phyloP scores from a whole-genome alignment of 169 alveolate genomes.

The Hammondia hammondi region DNA sequence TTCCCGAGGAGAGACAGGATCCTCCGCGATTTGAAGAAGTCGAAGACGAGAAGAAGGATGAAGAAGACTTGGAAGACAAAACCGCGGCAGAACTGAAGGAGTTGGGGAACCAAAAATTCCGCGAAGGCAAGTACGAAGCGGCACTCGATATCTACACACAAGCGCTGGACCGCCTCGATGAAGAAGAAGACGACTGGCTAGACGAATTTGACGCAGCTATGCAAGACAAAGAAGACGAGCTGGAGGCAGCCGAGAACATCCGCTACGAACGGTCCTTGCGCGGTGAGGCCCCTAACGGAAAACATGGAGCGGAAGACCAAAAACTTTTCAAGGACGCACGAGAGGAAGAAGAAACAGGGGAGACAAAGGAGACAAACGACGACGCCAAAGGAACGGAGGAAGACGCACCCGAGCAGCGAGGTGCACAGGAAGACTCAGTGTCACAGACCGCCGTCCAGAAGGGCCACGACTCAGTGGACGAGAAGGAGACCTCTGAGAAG shows the following conservation, averaged over 20 bases:
- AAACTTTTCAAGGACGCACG: neutral
- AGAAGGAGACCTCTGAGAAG: neutral
- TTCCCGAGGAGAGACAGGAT: neutral
- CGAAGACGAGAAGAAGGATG: slow-evolving; percentile 67
- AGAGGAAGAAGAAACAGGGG: neutral
- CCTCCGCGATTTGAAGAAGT: slow-evolving; percentile 67
- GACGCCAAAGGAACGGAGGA: neutral
- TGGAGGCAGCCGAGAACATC: slow-evolving; percentile 2
- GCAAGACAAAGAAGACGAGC: slow-evolving; percentile 43
- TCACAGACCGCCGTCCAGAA: neutral
- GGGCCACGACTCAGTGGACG: neutral
- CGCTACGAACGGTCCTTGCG: neutral
- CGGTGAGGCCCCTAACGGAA: neutral
- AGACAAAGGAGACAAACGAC: neutral
- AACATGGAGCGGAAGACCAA: neutral
- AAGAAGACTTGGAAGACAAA: slow-evolving; percentile 21
- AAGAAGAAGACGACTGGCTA: slow-evolving; percentile 52
- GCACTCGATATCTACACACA: slow-evolving; percentile 47
- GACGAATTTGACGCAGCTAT: slow-evolving; percentile 14
- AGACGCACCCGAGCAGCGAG: neutral
- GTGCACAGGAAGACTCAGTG: neutral
- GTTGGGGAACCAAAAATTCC: slow-evolving; percentile 23
- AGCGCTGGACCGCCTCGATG: slow-evolving; percentile 38
- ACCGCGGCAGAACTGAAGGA: slow-evolving; percentile 43
- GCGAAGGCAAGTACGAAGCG: neutral